phyloP scores from a whole-genome alignment of 1,284 basidiomycete genomes.

The Cerrena zonata region DNA sequence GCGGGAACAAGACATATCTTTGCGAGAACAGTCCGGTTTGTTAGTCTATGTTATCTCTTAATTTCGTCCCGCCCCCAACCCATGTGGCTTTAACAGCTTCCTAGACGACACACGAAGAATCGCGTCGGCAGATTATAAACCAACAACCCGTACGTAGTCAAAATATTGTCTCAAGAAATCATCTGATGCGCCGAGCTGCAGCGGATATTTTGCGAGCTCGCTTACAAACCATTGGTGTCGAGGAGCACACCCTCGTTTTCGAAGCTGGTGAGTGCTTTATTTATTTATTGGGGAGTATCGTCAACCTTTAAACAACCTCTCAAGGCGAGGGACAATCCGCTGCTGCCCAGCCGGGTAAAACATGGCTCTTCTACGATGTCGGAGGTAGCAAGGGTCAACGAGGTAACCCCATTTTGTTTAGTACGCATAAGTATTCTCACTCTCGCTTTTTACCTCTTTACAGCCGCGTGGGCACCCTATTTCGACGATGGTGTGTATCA shows the following conservation, averaged over 20 bases:
- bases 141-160: conserved; percentile 37
- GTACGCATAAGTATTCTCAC: neutral
- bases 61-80: neutral
- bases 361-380: conserved; percentile 59
- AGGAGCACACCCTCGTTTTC: conserved; percentile 50
- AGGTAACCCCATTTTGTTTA: conserved; percentile 33
- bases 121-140: conserved; percentile 43
- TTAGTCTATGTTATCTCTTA: conserved; percentile 29
- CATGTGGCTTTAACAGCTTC: conserved; percentile 37
- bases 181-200: conserved; percentile 26
- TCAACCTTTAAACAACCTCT: neutral
- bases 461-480: conserved; percentile 60
- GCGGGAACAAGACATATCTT: conserved; percentile 35
- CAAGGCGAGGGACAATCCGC: neutral
- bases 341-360: conserved; percentile 33
- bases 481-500: conserved; percentile 50
- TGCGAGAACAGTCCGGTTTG: conserved; percentile 58
- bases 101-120: conserved; percentile 48
- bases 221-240: conserved; percentile 54
- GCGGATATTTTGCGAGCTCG: conserved; percentile 59
- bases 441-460: neutral
- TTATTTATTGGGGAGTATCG: conserved; percentile 3
- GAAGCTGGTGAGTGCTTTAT: conserved; percentile 35
- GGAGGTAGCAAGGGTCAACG: conserved; percentile 50
- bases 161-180: neutral